Percentiles rank a stretch among this genome's conserved stretches.
phyloP scores from a whole-genome alignment of 2,329 filamentous ascomycete species.

The Fusarium torreyae region DNA sequence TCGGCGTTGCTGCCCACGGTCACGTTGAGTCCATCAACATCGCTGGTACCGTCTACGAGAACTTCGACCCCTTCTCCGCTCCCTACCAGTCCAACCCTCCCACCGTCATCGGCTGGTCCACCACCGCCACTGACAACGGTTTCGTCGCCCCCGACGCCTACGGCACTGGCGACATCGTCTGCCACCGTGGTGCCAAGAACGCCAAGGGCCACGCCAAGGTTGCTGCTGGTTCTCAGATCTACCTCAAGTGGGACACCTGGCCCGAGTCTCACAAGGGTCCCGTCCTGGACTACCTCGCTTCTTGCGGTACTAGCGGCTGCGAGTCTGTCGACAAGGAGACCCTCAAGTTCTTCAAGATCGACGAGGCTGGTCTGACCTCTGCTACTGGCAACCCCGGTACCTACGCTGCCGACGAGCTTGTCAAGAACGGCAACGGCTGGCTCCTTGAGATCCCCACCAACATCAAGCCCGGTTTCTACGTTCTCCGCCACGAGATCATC shows the following conservation, averaged over 20 bases:
- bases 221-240: slow-evolving; percentile 58
- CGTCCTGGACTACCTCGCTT: slow-evolving; percentile 75
- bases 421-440: slow-evolving; percentile 58
- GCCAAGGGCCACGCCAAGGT: slow-evolving; percentile 59
- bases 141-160: slow-evolving; percentile 63
- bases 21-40: slow-evolving; percentile 49
- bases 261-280: slow-evolving; percentile 64
- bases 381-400: slow-evolving; percentile 60
- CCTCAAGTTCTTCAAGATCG: slow-evolving; percentile 77
- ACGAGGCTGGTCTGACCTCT: slow-evolving; percentile 66
- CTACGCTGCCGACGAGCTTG: slow-evolving; percentile 60
- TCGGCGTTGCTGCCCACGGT: slow-evolving; percentile 50
- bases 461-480: slow-evolving; percentile 60
- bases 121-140: slow-evolving; percentile 64
- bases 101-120: slow-evolving; percentile 57
- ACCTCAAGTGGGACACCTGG: slow-evolving; percentile 61
- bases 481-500: slow-evolving; percentile 68
- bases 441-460: slow-evolving; percentile 54
- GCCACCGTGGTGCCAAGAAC: slow-evolving; percentile 60
- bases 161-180: slow-evolving; percentile 61
- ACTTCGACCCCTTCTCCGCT: slow-evolving; percentile 43
- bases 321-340: slow-evolving; percentile 66
- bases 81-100: slow-evolving; percentile 42
- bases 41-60: slow-evolving; percentile 46
- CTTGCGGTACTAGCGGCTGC: slow-evolving; percentile 69